These are phyloP conservation scores for Cytospora schulzeri DNA, from an alignment of 2,329 filamentous ascomycete species.

Conservation along the genomic window DNA sequence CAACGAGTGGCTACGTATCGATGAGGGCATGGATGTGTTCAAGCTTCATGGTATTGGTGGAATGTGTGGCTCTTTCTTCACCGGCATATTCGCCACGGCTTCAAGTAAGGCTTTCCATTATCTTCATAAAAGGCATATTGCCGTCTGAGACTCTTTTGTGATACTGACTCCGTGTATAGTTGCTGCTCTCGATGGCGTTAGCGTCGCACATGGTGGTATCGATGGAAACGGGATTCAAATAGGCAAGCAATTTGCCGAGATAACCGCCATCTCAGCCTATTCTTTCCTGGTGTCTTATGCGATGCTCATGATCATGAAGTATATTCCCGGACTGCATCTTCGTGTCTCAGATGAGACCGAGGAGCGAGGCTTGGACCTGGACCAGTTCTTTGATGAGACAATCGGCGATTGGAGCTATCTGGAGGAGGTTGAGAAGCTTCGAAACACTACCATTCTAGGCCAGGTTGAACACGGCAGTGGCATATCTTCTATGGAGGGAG, in stretches of 20 bases:
- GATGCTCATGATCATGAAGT: conserved; percentile 58
- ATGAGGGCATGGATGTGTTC: conserved; percentile 63
- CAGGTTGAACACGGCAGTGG: neutral
- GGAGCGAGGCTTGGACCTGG: conserved; percentile 53
- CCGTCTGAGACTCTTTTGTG: neutral
- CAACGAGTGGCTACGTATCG: conserved; percentile 55
- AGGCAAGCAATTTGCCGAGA: conserved; percentile 59
- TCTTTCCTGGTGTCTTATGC: conserved; percentile 55
- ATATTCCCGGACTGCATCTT: conserved; percentile 59
- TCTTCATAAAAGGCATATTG: neutral
- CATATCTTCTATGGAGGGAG: conserved; percentile 11
- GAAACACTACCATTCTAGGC: conserved; percentile 18
- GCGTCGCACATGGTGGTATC: conserved; percentile 45
- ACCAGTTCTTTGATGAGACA: conserved; percentile 50
- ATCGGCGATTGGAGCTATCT: conserved; percentile 39
- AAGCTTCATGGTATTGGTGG: conserved; percentile 63
- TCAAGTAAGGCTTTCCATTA: conserved; percentile 28
- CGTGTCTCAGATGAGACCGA: conserved; percentile 58
- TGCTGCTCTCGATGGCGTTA: conserved; percentile 54
- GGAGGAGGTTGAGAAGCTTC: conserved; percentile 29
- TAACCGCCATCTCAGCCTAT: conserved; percentile 56
- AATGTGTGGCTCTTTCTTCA: conserved; percentile 57
- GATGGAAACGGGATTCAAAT: conserved; percentile 57
- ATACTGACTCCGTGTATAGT: conserved; percentile 37
- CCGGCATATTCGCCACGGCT: conserved; percentile 57